These are phyloP conservation scores for Avena insularis DNA, from an alignment of 176 grass and related monocot genomes.

Conservation along the genomic window DNA sequence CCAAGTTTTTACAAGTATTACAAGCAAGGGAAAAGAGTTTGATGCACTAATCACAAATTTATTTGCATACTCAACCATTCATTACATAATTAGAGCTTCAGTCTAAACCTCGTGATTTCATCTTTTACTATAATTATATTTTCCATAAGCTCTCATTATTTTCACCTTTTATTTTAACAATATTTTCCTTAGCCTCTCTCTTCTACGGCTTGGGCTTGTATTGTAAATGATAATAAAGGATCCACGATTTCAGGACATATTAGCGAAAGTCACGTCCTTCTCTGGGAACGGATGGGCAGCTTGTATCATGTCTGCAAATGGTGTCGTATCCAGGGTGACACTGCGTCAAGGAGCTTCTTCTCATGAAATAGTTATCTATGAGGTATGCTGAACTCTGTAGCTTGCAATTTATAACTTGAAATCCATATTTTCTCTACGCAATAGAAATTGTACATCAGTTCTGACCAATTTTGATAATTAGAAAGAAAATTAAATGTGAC, in stretches of 20 bases:
- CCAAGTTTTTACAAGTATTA: background rate
- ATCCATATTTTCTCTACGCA: background rate
- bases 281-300: constrained; percentile 62
- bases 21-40: background rate
- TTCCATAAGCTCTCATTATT: background rate
- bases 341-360: constrained; percentile 51
- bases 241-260: constrained; percentile 62
- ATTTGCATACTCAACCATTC: background rate
- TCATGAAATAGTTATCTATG: constrained; percentile 59
- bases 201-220: background rate
- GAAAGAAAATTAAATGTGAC: background rate
- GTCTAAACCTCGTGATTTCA: background rate
- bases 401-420: background rate
- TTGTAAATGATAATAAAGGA: constrained; percentile 33
- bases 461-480: constrained; percentile 4
- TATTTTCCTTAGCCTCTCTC: background rate
- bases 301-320: constrained; percentile 74
- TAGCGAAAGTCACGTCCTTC: constrained; percentile 57
- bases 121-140: background rate
- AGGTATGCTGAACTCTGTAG: constrained; percentile 48
- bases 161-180: background rate
- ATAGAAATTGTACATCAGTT: background rate
- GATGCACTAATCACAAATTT: background rate
- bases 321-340: constrained; percentile 65
- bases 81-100: background rate